These are phyloP conservation scores for Dryadomyces sulphureus DNA, from an alignment of 2,329 filamentous ascomycete species.

Conservation along the genomic window DNA sequence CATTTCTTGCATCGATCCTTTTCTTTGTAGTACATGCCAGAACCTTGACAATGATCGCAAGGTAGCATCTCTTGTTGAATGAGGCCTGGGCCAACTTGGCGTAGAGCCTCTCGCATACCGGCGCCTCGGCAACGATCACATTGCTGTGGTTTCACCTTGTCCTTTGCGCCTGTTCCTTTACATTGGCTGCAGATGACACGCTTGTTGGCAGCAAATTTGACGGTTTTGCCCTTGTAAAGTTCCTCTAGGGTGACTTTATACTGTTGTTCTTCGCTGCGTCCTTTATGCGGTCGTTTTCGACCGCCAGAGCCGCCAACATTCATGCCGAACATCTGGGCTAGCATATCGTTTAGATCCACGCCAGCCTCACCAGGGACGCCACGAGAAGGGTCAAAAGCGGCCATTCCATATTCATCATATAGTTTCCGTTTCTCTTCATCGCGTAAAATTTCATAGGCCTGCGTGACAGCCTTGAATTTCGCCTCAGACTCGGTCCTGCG, in stretches of 20 bases:
- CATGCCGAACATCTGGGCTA: constrained; percentile 84
- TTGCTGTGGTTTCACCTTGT: constrained; percentile 70
- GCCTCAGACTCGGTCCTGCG: constrained; percentile 74
- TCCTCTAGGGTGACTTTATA: constrained; percentile 90
- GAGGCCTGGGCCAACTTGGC: constrained; percentile 74
- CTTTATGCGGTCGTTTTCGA: constrained; percentile 50
- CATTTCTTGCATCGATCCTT: constrained; percentile 99
- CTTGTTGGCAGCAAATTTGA: constrained; percentile 91
- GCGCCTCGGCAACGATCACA: constrained; percentile 76
- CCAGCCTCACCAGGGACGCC: constrained; percentile 52
- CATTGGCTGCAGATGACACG: constrained; percentile 79
- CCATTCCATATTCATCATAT: constrained; percentile 93
- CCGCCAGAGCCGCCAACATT: constrained; percentile 38
- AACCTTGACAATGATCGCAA: constrained; percentile 72
- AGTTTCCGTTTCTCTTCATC: constrained; percentile 87
- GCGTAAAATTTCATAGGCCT: constrained; percentile 94
- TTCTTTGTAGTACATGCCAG: constrained; percentile 79
- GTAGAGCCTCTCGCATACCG: constrained; percentile 62
- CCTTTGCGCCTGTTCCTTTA: constrained; percentile 80
- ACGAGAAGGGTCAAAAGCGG: constrained; percentile 71
- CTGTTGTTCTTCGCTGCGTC: constrained; percentile 73
- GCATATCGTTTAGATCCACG: constrained; percentile 79
- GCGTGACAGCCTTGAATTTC: constrained; percentile 83
- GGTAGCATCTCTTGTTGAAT: constrained; percentile 65
- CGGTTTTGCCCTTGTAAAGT: constrained; percentile 96